phyloP scores from a whole-genome alignment of 2,329 filamentous ascomycete genomes.

The Byssoonygena ceratinophila region DNA sequence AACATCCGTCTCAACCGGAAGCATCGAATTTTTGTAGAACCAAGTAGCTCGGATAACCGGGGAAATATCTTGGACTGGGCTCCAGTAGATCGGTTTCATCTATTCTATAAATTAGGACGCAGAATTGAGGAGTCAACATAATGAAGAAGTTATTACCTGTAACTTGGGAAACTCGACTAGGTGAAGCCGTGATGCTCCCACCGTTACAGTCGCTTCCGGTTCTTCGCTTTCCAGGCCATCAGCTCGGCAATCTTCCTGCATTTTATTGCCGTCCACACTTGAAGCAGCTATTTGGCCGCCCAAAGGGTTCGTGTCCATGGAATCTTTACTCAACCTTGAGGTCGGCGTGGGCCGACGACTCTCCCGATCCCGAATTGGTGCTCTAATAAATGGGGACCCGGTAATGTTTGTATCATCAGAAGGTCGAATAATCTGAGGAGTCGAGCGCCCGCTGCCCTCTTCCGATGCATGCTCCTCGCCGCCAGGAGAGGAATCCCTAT shows the following conservation, averaged over 20 bases:
- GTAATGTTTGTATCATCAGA: slow-evolving; percentile 34
- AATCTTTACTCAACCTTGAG: slow-evolving; percentile 3
- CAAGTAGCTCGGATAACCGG: slow-evolving; percentile 78
- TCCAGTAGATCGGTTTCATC: slow-evolving; percentile 98
- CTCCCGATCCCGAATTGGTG: slow-evolving; percentile 25
- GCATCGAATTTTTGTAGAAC: slow-evolving; percentile 96
- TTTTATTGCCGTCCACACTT: neutral
- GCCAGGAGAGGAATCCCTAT: slow-evolving; percentile 21
- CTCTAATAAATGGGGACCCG: slow-evolving; percentile 41
- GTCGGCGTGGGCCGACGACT: slow-evolving; percentile 7
- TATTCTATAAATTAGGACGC: slow-evolving; percentile 28
- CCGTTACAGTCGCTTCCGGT: slow-evolving; percentile 53
- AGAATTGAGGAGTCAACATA: neutral
- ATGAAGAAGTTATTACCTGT: slow-evolving; percentile 24
- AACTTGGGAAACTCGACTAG: slow-evolving; percentile 72
- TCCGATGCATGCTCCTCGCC: slow-evolving; percentile 21
- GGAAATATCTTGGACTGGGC: slow-evolving; percentile 78
- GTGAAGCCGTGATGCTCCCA: slow-evolving; percentile 83
- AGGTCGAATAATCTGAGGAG: slow-evolving; percentile 21
- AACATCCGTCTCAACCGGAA: slow-evolving; percentile 71
- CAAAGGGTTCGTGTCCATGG: neutral
- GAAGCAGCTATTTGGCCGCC: neutral
- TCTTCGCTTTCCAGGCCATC: slow-evolving; percentile 1
- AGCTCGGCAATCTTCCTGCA: neutral
- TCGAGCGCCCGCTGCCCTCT: slow-evolving; percentile 19